Evolutionary conservation across 768 basidiomycete genomes (phyloP), one percentile per base, ranked within the genome.

Genomic region (Fomitopsis pulvina): DNA sequence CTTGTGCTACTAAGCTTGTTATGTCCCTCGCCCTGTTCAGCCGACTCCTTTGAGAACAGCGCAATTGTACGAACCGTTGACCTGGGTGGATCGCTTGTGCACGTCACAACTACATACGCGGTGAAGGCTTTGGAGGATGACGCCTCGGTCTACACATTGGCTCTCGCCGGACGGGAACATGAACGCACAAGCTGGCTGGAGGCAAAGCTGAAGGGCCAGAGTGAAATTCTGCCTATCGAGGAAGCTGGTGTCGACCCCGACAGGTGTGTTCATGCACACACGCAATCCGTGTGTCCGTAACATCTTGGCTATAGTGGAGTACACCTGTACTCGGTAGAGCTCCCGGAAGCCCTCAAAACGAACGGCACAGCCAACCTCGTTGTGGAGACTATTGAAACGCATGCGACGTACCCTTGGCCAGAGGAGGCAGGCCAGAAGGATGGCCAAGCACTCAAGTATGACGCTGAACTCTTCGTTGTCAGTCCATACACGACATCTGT

Each of bases 61-160:
- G 89, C 86, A 54, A 77, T 98, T 53, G 88, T 93, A 27, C 85
- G 92, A 60, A 83, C 87, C 4, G 74, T 92, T 52, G 94, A 96
- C 59, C 86, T 96, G 21, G 92, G 87, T 29, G 94, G 94, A 45
- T 77, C 93, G 18, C 76, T 91, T 21, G 86, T 92, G 49, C 84
- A 87, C 71, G 81, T 93, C 73, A 88, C 83, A 47, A 95, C 93
- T 41, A 88, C 91, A 42, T 96, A 86, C 68, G 82, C 87, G 18
- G 79, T 92, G 63, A 87, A 81, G 62, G 79, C 88, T 30, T 75
- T 86, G 39, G 74, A 79, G 55, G 71, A 78, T 52, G 76, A 71
- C 28, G 75, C 81, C 18, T 74, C 73, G 27, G 71, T 75, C 41
- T 92, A 92, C 62, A 80, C 82, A 43, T 65, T 92, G 56, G 79